Base-by-base conservation (phyloP, 1,284 basidiomycete species). In the Hymenochaete sp. region DNA sequence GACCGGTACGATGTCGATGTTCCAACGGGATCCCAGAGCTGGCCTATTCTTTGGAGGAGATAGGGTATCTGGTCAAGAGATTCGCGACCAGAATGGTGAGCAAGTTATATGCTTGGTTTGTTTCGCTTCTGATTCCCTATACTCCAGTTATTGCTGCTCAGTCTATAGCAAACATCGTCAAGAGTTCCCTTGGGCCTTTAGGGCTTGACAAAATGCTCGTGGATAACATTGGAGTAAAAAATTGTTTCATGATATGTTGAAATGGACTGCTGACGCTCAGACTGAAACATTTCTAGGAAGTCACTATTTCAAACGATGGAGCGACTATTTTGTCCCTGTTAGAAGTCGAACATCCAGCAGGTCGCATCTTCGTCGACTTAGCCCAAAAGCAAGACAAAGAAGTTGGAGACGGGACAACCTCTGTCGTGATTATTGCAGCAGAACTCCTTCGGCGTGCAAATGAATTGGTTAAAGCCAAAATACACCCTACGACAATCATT, bases 301-400 rank as follows among this genome's bases (percentile, higher is more conserved):
- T 99, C 36, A 98, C 95, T 31, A 98, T 99, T 64, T 97, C 95
- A 47, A 99, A 99, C 67, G 96, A 98, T 68, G 96, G 96, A 42
- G 96, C 96, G 19, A 98, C 96, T 25, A 99, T 99, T 56, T 79
- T 98, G 35, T 84, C 89, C 27, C 75, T 98, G 18, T 72, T 98
- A 37, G 82, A 91, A 35, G 93, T 97, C 38, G 83, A 93, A 56
- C 92, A 97, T 61, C 93, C 95, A 35, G 92, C 95, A 4, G 93
- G 90, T 26, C 82, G 91, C 52, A 95, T 98, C 52, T 90, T 99
- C 54, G 95, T 98, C 43, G 93, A 98, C 65, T 82, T 99, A 36
- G 93, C 96, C 1, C 93, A 98, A 68, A 98, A 98, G 63, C 95
- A 98, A 67, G 96, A 99, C 66, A 97, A 95, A 64, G 96, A 99